These are phyloP conservation scores for Podila epigama DNA, from an alignment of 192 early-diverging fungal species.

Conservation along the genomic window DNA sequence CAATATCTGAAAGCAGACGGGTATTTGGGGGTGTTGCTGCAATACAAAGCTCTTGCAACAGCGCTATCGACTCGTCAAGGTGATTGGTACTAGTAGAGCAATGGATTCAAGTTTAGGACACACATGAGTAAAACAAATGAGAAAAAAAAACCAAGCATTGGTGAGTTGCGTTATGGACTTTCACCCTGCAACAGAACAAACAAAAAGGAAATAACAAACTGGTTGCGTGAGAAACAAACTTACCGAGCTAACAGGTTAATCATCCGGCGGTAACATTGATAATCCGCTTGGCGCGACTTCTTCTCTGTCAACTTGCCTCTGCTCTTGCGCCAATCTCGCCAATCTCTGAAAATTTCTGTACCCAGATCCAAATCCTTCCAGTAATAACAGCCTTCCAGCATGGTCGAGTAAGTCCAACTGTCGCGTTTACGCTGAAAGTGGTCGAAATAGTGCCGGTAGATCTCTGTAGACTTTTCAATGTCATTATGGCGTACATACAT, in stretches of 20 bases:
- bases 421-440: constrained; percentile 57
- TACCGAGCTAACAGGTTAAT: constrained; percentile 71
- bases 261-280: constrained; percentile 65
- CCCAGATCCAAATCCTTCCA: constrained; percentile 66
- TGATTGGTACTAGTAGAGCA: constrained; percentile 26
- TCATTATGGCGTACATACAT: constrained; percentile 64
- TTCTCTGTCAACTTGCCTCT: constrained; percentile 34
- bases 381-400: constrained; percentile 67
- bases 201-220: not conserved
- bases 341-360: constrained; percentile 73
- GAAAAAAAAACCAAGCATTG: not conserved
- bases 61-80: constrained; percentile 38
- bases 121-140: not conserved
- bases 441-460: constrained; percentile 60
- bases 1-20: constrained; percentile 35
- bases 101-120: not conserved
- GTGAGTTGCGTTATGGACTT: not conserved
- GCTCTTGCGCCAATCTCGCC: constrained; percentile 63
- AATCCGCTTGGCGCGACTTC: constrained; percentile 59
- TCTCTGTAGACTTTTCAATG: constrained; percentile 50
- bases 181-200: not conserved
- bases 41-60: constrained; percentile 39
- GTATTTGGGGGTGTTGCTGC: constrained; percentile 45
- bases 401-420: constrained; percentile 67
- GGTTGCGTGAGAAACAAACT: no score